These are phyloP conservation scores for Carex littledalei DNA, from an alignment of 176 grass and related monocot genomes.

Conservation along the genomic window DNA sequence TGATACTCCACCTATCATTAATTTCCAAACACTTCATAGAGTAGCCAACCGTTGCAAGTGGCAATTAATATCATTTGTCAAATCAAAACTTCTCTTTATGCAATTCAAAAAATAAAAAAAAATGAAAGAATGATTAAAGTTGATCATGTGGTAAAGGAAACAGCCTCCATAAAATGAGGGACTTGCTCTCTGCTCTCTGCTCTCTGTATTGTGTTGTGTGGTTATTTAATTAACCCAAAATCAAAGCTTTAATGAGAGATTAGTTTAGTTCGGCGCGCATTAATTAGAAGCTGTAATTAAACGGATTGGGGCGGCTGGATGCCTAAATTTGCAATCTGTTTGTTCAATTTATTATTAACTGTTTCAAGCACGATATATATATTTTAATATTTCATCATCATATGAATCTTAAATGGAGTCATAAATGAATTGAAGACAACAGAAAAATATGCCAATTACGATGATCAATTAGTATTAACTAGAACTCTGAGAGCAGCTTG, in stretches of 20 bases:
- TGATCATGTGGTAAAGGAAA: constrained; percentile 1
- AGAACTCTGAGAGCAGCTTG: background rate
- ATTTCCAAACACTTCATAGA: no score
- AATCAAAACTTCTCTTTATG: background rate
- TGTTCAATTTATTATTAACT: background rate
- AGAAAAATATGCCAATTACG: background rate
- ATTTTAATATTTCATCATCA: background rate
- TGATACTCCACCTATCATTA: no score
- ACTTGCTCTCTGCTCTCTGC: background rate
- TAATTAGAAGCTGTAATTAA: background rate
- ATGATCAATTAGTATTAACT: background rate
- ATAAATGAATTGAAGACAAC: background rate
- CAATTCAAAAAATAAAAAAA: background rate
- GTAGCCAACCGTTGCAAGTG: no score
- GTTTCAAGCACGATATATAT: background rate
- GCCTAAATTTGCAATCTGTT: background rate
- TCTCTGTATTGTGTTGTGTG: background rate
- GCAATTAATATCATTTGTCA: background rate
- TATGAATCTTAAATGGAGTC: background rate
- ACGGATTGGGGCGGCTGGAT: no score
- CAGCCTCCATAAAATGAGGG: constrained; percentile 5
- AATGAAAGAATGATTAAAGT: background rate
- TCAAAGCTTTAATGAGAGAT: background rate
- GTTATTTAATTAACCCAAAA: background rate
- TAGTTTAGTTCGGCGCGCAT: background rate